These are phyloP conservation scores for Ustilaginoidea virens DNA, from an alignment of 2,329 filamentous ascomycete species.

Conservation along the genomic window DNA sequence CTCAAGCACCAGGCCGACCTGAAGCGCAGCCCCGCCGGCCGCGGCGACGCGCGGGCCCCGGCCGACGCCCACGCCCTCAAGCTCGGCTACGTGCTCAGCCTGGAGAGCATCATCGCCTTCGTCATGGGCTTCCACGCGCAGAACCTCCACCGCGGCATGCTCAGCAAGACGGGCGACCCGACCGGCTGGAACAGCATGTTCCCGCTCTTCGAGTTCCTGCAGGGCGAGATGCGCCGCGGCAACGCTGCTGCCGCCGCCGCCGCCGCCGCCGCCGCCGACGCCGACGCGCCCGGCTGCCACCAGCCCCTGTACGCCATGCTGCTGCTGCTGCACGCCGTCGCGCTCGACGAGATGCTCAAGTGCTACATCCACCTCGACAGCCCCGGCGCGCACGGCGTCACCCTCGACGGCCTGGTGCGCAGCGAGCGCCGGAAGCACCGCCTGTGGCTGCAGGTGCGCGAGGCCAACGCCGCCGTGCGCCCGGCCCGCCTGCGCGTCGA, in stretches of 20 bases:
- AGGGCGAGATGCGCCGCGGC: constrained; percentile 19
- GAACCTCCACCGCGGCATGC: constrained; percentile 27
- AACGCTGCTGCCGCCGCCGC: too few species aligned
- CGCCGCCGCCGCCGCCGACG: too few species aligned
- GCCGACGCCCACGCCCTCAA: constrained; percentile 20
- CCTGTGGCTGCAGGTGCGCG: constrained; percentile 15
- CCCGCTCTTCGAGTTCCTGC: constrained; percentile 25
- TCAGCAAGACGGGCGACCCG: constrained; percentile 26
- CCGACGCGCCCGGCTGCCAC: too few species aligned
- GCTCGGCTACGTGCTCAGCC: constrained; percentile 25
- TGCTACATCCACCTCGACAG: constrained; percentile 15
- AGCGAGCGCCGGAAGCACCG: constrained; percentile 13
- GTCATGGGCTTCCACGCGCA: constrained; percentile 36
- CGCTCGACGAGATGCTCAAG: constrained; percentile 29
- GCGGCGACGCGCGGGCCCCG: constrained; percentile 9
- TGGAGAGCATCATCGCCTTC: constrained; percentile 37
- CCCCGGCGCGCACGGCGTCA: constrained; percentile 3
- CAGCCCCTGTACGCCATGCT: constrained; percentile 26
- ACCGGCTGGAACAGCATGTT: constrained; percentile 27
- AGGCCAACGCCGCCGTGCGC: constrained; percentile 15
- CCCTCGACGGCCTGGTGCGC: constrained; percentile 9
- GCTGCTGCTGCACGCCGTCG: constrained; percentile 27
- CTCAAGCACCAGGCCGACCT: constrained; percentile 39
- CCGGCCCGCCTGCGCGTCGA: constrained; percentile 15
- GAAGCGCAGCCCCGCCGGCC: constrained; percentile 12